Base-by-base conservation (phyloP, 345 rosid genomes). In the Luvunga scandens region DNA sequence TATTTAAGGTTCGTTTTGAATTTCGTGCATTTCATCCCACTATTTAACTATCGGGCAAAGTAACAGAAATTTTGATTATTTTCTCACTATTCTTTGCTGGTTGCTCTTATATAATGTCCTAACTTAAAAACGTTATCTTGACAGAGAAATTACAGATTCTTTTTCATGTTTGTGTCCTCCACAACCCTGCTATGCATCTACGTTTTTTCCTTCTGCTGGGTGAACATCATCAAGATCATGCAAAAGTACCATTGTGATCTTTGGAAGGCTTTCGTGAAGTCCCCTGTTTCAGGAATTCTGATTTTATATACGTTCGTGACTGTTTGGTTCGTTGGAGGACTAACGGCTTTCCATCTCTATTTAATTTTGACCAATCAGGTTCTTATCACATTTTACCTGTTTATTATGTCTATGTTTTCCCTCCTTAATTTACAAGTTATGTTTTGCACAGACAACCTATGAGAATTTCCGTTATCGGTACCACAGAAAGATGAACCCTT, bases 131-230 rank as follows among this genome's bases (percentile, higher is more conserved):
- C 77, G 73, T 57, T 76, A 63, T 80, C 30, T 81, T 83, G 63
- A 69, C 97, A 94, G 97, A 89, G 99, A 83, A 94, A 96, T 69
- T 96, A 94, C 91, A 85, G 93, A 84, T 94, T 92, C 85, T 96
- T 94, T 87, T 93, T 91, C 92, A 91, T 94, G 97, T 96, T 96
- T 86, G 93, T 94, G 78, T 89, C 91, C 61, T 91, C 97, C 22
- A 94, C 97, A 33, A 94, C 98, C 56, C 66, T 90, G 82, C 86
- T 96, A 39, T 92, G 98, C 90, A 83, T 92, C 10, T 94, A 91
- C 73, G 95, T 96, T 75, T 89, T 94, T 39, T 85, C 86, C 48
- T 91, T 96, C 82, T 90, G 94, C 85, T 90, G 91, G 87, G 88
- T 96, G 42, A 90, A 90, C 85, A 78, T 96, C 79, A 83, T 64